Evolutionary conservation across 768 basidiomycete species (phyloP).

Genomic region (Russula sp.): DNA sequence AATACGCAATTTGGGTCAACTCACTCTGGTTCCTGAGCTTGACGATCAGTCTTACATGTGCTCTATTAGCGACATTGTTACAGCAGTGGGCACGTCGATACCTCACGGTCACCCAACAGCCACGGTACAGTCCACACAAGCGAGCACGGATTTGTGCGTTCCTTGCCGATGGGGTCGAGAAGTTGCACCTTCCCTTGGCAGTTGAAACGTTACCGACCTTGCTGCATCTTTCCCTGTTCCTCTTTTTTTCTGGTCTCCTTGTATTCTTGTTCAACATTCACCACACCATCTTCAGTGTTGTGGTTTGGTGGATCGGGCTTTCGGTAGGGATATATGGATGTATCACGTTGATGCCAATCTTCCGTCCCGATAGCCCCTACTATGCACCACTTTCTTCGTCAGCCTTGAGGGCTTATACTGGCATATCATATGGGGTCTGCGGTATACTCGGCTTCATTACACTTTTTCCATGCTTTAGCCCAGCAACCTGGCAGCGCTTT

Average conservation of each 20-base stretch:
- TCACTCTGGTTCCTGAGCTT: conserved; percentile 10
- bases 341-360: conserved; percentile 4
- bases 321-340: not conserved
- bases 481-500: not conserved
- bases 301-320: not conserved
- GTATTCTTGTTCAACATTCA: conserved; percentile 8
- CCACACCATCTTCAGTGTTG: not conserved
- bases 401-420: not conserved
- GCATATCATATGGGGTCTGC: not conserved
- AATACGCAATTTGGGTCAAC: conserved; percentile 6
- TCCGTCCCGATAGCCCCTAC: not conserved
- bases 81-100: conserved; percentile 11
- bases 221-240: conserved; percentile 14
- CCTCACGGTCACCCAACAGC: not conserved
- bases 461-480: no score
- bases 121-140: not conserved
- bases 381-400: not conserved
- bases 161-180: not conserved
- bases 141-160: conserved; percentile 1
- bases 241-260: conserved; percentile 16
- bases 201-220: conserved; percentile 8
- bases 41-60: conserved; percentile 6
- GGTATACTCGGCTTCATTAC: not conserved
- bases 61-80: conserved; percentile 1
- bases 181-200: not conserved